Evolutionary conservation across 257 asterid species (phyloP), one percentile per base, ranked within the genome.

Genomic region (Linderniella brevidens): DNA sequence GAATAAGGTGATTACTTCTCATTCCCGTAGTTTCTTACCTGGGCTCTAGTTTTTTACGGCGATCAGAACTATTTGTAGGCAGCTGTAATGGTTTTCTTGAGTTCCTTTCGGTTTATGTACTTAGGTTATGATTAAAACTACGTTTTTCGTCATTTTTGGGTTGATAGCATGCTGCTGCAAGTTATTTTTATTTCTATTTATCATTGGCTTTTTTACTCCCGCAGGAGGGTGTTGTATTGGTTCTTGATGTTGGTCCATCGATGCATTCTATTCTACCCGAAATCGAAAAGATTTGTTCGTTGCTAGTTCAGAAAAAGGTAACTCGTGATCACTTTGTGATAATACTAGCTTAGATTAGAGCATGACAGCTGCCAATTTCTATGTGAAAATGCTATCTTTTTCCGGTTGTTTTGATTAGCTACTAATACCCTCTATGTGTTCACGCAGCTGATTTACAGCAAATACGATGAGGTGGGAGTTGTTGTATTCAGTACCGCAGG

Each of bases 211-310:
- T 37, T 18, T 3, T 10, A 14, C 15, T 25, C 36, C 38, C 37
- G 56, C 76, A 88, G 98, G 98, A 88, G 63, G 73, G 82, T 43
- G 58, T 88, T 49, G 68, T 88, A 58, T 48, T 88, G 74, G 63
- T 88, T 57, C 73, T 88, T 64, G 98, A 88, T 79, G 93, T 88
- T 64, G 87, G 96, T 62, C 93, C 87, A 37, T 66, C 90, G 49
- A 80, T 84, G 95, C 96, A 78, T 53, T 55, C 73, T 36, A 19
- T 88, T 57, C 74, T 88, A 50, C 94, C 92, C 9, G 86, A 84
- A 62, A 58, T 88, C 32, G 80, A 72, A 62, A 85, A 85, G 64
- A 77, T 80, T 68, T 88, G 96, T 68, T 68, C 92, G 35, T 55
- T 77, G 93, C 72, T 88, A 35, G 58, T 74, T 8, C 74, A 74